A percentile compares a stretch with the other conserved stretches of the same genome.
phyloP scores from a whole-genome alignment of 2,329 filamentous ascomycete genomes.

The Blastomyces percursus region DNA sequence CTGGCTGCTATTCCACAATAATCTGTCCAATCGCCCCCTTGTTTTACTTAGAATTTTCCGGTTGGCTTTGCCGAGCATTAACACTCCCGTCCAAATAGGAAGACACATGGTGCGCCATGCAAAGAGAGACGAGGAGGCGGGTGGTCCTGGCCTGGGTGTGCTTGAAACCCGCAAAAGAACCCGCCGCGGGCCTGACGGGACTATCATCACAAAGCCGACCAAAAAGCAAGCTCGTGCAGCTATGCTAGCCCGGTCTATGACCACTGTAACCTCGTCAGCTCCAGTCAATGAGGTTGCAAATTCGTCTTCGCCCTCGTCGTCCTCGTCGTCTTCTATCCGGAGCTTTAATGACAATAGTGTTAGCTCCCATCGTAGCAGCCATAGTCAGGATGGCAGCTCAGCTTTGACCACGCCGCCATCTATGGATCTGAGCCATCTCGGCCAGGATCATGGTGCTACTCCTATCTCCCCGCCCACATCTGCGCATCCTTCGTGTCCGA shows the following conservation, averaged over 20 bases:
- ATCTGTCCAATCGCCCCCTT: no score
- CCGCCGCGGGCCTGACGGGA: slow-evolving; percentile 39
- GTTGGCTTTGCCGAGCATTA: slow-evolving; percentile 15
- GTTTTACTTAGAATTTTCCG: neutral
- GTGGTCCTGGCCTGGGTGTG: slow-evolving; percentile 36
- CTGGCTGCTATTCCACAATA: no score
- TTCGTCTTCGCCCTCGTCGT: slow-evolving; percentile 3
- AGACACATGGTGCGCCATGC: slow-evolving; percentile 46
- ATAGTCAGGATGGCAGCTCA: neutral
- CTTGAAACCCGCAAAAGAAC: slow-evolving; percentile 42
- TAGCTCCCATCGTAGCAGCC: neutral
- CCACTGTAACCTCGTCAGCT: neutral
- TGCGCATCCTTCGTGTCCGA: slow-evolving; percentile 17
- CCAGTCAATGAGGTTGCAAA: slow-evolving; percentile 6
- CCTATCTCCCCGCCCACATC: slow-evolving; percentile 23
- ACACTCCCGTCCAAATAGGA: slow-evolving; percentile 28
- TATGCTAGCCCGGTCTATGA: neutral
- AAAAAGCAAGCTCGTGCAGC: slow-evolving; percentile 17
- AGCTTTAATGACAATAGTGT: slow-evolving; percentile 3
- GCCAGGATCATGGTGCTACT: slow-evolving; percentile 9
- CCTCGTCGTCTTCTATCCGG: slow-evolving; percentile 1
- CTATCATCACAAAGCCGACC: slow-evolving; percentile 34
- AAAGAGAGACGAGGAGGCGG: slow-evolving; percentile 43
- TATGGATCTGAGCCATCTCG: slow-evolving; percentile 7
- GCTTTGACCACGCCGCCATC: slow-evolving; percentile 3